These are phyloP conservation scores for Euphorbia pulcherrima DNA, from an alignment of 345 rosid species.

Conservation along the genomic window DNA sequence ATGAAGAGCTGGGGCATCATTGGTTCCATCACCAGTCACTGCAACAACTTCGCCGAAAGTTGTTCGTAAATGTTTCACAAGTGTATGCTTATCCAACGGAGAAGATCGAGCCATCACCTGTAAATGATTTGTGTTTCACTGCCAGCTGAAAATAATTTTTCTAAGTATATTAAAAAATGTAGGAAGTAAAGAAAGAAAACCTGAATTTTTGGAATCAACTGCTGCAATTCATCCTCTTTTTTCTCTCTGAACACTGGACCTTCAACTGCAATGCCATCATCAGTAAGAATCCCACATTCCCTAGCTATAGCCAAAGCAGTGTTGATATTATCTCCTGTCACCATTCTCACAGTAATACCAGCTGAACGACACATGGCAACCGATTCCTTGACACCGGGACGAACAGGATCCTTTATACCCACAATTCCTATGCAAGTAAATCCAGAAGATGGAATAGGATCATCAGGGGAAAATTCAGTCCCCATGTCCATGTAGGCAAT, in stretches of 20 bases:
- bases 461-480: conserved; percentile 45
- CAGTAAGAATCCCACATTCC: conserved; percentile 92
- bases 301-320: conserved; percentile 91
- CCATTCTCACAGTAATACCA: conserved; percentile 92
- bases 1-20: conserved; percentile 95
- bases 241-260: conserved; percentile 87
- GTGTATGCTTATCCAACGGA: conserved; percentile 84
- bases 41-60: conserved; percentile 81
- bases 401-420: conserved; percentile 93
- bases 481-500: conserved; percentile 65
- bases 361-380: conserved; percentile 82
- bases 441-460: conserved; percentile 54
- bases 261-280: conserved; percentile 72
- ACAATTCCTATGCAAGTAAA: conserved; percentile 73
- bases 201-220: conserved; percentile 89
- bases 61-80: conserved; percentile 76
- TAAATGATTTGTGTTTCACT: conserved; percentile 16
- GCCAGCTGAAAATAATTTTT: background rate
- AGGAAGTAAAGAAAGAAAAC: conserved; percentile 26
- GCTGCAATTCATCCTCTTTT: conserved; percentile 58
- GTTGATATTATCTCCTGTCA: conserved; percentile 89
- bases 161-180: background rate
- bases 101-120: conserved; percentile 98
- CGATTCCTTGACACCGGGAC: conserved; percentile 90
- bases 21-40: conserved; percentile 93